These are phyloP conservation scores for Clavispora vitiphila DNA, from an alignment of 805 yeast genomes.

Conservation along the genomic window DNA sequence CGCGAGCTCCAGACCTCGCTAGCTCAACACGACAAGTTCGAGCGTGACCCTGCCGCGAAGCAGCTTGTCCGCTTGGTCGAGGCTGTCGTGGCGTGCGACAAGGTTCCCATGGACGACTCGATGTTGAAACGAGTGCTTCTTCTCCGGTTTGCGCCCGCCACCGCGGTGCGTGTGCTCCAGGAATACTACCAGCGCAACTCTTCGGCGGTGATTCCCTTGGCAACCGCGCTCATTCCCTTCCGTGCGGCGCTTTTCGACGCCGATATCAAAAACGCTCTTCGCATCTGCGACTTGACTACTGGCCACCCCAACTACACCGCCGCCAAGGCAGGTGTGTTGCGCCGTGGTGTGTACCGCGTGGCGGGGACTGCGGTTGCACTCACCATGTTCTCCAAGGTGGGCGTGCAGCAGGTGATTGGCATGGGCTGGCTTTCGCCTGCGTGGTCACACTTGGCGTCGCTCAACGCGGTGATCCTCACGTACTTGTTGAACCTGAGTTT, in stretches of 20 bases:
- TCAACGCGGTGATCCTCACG: conserved; percentile 44
- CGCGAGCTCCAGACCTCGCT: conserved; percentile 15
- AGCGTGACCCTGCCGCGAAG: conserved; percentile 18
- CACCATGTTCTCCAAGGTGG: conserved; percentile 37
- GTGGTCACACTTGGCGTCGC: conserved; percentile 35
- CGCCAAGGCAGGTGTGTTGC: conserved; percentile 25
- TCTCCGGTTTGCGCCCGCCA: conserved; percentile 28
- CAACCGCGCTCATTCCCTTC: conserved; percentile 57
- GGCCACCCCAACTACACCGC: conserved; percentile 50
- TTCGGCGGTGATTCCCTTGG: conserved; percentile 24
- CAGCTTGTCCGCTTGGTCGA: conserved; percentile 17
- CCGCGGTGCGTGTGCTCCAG: conserved; percentile 24
- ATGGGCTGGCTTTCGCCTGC: conserved; percentile 33
- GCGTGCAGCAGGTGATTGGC: conserved; percentile 35
- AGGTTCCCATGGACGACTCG: conserved; percentile 17
- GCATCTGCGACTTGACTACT: conserved; percentile 55
- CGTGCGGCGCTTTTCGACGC: conserved; percentile 54
- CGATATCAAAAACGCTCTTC: conserved; percentile 51
- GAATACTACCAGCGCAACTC: conserved; percentile 24
- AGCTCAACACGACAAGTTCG: conserved; percentile 20
- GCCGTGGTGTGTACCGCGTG: conserved; percentile 26
- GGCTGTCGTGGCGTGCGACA: conserved; percentile 17
- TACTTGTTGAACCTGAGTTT: conserved; percentile 37
- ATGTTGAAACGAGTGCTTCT: conserved; percentile 27
- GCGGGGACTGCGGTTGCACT: conserved; percentile 28